A percentile compares a stretch with the other conserved stretches of the same genome.
These are phyloP conservation scores for Aspergillus sp. DNA, from an alignment of 2,329 filamentous ascomycete species.

Conservation along the genomic window DNA sequence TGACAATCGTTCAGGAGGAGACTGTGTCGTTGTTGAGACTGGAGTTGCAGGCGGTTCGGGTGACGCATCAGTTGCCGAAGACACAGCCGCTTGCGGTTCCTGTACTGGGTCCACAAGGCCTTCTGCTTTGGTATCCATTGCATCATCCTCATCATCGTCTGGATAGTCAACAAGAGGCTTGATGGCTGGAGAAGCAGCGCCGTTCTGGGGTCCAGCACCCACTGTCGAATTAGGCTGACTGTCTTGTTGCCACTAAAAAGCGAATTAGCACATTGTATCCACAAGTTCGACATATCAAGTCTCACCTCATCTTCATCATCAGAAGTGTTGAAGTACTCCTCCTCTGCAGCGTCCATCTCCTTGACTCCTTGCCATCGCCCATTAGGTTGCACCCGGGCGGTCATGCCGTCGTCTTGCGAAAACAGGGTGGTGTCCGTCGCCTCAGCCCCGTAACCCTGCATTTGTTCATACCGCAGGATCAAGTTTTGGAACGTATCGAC, in stretches of 20 bases:
- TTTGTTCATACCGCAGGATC: constrained; percentile 74
- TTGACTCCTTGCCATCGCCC: constrained; percentile 71
- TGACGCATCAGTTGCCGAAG: constrained; percentile 22
- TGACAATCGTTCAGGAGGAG: constrained; percentile 72
- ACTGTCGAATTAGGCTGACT: constrained; percentile 38
- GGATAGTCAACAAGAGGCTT: constrained; percentile 88
- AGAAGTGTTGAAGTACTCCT: constrained; percentile 89
- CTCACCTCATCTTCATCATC: constrained; percentile 75
- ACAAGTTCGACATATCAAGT: constrained; percentile 1
- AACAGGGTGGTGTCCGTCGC: constrained; percentile 63
- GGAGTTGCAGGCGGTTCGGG: constrained; percentile 25
- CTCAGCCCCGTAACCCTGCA: constrained; percentile 64
- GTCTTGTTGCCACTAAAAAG: constrained; percentile 33
- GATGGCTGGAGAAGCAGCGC: constrained; percentile 56
- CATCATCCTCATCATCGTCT: constrained; percentile 79
- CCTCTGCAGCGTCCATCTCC: constrained; percentile 80
- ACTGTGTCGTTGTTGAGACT: constrained; percentile 23
- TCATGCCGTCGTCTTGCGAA: constrained; percentile 66
- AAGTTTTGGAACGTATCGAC: constrained; percentile 81
- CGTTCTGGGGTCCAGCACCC: constrained; percentile 51
- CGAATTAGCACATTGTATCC: constrained; percentile 6
- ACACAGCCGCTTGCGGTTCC: constrained; percentile 16
- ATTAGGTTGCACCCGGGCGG: constrained; percentile 49
- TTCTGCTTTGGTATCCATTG: constrained; percentile 56
- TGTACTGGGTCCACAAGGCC: constrained; percentile 16